phyloP scores from a whole-genome alignment of 768 basidiomycete species.

The Hericium rajendrae region DNA sequence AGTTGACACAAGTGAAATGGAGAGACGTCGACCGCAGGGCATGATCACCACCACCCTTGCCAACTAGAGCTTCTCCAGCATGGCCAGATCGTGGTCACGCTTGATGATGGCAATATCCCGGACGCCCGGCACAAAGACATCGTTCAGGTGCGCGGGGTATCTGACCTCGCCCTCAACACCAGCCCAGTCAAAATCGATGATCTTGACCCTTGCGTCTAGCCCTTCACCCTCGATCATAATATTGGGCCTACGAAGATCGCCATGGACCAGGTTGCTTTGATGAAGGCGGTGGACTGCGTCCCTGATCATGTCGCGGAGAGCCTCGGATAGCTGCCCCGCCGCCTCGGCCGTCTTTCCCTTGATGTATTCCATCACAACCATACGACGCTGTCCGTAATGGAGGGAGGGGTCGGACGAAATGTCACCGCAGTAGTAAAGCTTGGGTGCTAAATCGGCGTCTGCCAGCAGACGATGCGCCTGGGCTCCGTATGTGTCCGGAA shows the following conservation, averaged over 20 bases:
- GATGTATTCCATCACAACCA: conserved; percentile 34
- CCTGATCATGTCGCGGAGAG: too few species aligned
- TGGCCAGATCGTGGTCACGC: too few species aligned
- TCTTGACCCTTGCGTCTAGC: conserved; percentile 1
- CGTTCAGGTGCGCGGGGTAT: conserved; percentile 7
- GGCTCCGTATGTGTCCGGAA: conserved; percentile 24
- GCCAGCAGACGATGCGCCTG: conserved; percentile 26
- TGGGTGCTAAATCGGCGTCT: conserved; percentile 15
- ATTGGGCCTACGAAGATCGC: conserved; percentile 27
- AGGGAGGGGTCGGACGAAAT: conserved; percentile 5
- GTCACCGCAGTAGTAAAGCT: conserved; percentile 8
- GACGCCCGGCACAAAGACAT: too few species aligned
- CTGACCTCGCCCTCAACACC: conserved; percentile 17
- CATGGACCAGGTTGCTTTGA: conserved; percentile 22
- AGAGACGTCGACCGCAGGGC: too few species aligned
- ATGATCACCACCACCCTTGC: too few species aligned
- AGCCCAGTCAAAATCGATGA: conserved; percentile 33
- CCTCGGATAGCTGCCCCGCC: too few species aligned
- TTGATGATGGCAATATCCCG: too few species aligned
- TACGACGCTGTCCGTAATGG: conserved; percentile 11
- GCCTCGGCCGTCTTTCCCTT: conserved; percentile 7
- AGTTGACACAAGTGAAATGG: too few species aligned
- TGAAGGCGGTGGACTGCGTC: background rate
- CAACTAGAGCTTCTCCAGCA: too few species aligned
- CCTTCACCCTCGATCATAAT: conserved; percentile 16